Conservation (phyloP, 2,329 filamentous ascomycete species). For the Rhexocercosporidium sp. region DNA sequence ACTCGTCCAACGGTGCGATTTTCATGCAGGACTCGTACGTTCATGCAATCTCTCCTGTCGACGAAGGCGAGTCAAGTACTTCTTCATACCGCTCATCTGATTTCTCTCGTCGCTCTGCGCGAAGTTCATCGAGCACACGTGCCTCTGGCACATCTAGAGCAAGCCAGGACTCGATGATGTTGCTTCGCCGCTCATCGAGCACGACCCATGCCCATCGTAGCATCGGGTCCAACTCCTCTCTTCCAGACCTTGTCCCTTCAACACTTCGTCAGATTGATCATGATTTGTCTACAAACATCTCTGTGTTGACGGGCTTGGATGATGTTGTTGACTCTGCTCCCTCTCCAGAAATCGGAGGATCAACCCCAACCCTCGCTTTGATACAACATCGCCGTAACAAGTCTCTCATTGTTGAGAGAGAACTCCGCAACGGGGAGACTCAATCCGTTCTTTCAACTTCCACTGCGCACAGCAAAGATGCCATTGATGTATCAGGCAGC, state of each 20-base stretch:
- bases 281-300: slow-evolving; percentile 23
- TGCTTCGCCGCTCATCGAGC: slow-evolving; percentile 30
- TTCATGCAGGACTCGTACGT: slow-evolving; percentile 35
- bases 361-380: slow-evolving; percentile 11
- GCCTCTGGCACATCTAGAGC: slow-evolving; percentile 34
- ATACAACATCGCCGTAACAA: slow-evolving; percentile 30
- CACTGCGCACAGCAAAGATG: slow-evolving; percentile 2
- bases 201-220: slow-evolving; percentile 36
- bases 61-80: slow-evolving; percentile 39
- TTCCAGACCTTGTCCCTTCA: slow-evolving; percentile 42
- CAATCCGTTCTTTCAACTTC: slow-evolving; percentile 15
- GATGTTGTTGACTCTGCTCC: slow-evolving; percentile 23
- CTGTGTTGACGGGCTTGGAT: slow-evolving; percentile 19
- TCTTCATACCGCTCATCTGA: slow-evolving; percentile 41
- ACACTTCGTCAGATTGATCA: slow-evolving; percentile 27
- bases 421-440: slow-evolving; percentile 24
- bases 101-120: slow-evolving; percentile 39
- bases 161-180: slow-evolving; percentile 39
- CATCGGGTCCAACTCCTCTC: slow-evolving; percentile 37
- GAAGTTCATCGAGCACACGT: slow-evolving; percentile 38
- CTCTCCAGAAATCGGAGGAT: slow-evolving; percentile 20
- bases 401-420: slow-evolving; percentile 24
- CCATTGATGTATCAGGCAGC: slow-evolving; percentile 13
- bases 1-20: slow-evolving; percentile 32
- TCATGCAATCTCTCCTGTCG: slow-evolving; percentile 37